A percentile compares a stretch with the other conserved stretches of the same genome.
phyloP scores from a whole-genome alignment of 176 grass and related monocot genomes.

The Carex kokanica region DNA sequence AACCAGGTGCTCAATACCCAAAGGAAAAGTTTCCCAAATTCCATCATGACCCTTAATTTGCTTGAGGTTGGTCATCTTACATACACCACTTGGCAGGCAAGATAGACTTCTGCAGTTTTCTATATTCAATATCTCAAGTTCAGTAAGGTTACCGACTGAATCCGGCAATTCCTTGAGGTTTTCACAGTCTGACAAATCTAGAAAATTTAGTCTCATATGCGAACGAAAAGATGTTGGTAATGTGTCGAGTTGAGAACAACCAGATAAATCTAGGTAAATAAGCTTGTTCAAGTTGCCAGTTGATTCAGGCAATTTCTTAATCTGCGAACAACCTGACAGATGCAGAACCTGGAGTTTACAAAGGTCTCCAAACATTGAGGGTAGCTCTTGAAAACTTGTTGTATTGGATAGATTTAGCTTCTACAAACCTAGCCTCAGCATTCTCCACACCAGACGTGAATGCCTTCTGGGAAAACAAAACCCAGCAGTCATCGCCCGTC shows the following conservation, averaged over 20 bases:
- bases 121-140: conserved; percentile 31
- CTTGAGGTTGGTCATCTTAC: conserved; percentile 15
- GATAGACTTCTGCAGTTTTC: not conserved
- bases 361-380: conserved; percentile 21
- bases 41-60: not conserved
- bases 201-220: conserved; percentile 17
- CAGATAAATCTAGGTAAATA: conserved; percentile 38
- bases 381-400: conserved; percentile 18
- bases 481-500: not conserved
- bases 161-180: conserved; percentile 18
- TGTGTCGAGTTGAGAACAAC: conserved; percentile 43
- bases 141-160: conserved; percentile 23
- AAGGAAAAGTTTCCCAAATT: conserved; percentile 12
- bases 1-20: not conserved
- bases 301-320: conserved; percentile 38
- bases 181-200: conserved; percentile 5
- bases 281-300: conserved; percentile 41
- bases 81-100: conserved; percentile 3
- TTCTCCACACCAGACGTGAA: not conserved
- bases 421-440: not conserved
- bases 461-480: not conserved
- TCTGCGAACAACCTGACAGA: conserved; percentile 36
- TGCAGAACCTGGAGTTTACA: conserved; percentile 26
- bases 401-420: conserved; percentile 34
- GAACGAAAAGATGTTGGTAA: conserved; percentile 37